Evolutionary conservation across 805 yeast genomes (phyloP).

Genomic region (Saccharomyces mikatae): DNA sequence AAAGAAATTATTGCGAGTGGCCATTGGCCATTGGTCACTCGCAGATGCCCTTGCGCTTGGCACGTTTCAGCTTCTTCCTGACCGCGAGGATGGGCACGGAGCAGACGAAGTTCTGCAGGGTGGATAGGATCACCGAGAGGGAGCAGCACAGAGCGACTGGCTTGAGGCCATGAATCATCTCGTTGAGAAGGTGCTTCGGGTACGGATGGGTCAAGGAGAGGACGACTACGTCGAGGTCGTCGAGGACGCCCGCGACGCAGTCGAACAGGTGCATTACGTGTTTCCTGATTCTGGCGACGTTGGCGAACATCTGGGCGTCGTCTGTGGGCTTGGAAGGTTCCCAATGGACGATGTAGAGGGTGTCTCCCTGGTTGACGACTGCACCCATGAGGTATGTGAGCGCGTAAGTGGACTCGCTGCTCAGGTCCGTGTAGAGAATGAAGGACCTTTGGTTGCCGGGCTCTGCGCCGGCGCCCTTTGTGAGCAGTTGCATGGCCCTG

Average conservation of each 20-base stretch:
- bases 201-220: conserved; percentile 33
- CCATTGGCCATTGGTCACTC: conserved; percentile 9
- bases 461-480: conserved; percentile 11
- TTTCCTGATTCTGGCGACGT: conserved; percentile 13
- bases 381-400: conserved; percentile 86
- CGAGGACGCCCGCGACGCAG: conserved; percentile 21
- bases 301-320: conserved; percentile 7
- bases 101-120: conserved; percentile 28
- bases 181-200: conserved; percentile 33
- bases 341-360: conserved; percentile 54
- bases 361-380: conserved; percentile 73
- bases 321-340: conserved; percentile 8
- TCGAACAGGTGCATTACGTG: conserved; percentile 23
- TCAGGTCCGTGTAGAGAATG: conserved; percentile 70
- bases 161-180: conserved; percentile 30
- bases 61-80: conserved; percentile 26
- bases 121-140: conserved; percentile 21
- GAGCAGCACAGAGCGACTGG: conserved; percentile 28
- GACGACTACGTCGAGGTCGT: conserved; percentile 25
- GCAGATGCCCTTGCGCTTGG: conserved; percentile 22
- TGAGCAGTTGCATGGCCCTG: conserved; percentile 17
- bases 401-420: conserved; percentile 77
- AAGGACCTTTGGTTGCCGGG: conserved; percentile 39
- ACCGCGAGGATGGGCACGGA: conserved; percentile 29
- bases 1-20: background rate